Base-by-base conservation (phyloP, 1,284 basidiomycete species). In the Ceratobasidium sp. region DNA sequence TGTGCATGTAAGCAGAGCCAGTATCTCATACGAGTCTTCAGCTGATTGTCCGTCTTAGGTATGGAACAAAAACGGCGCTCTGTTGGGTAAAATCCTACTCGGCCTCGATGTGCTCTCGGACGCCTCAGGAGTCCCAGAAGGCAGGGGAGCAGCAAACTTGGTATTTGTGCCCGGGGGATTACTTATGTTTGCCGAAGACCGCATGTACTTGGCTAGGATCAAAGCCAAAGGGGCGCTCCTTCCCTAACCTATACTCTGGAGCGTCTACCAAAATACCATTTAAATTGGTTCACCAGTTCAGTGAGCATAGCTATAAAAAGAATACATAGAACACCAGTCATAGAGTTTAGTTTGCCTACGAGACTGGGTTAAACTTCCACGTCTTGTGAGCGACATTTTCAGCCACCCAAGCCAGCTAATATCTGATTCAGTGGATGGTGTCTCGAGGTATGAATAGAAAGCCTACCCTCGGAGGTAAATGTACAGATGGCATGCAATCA, bases 21-120 rank as follows among this genome's bases (percentile, higher is more conserved):
- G 3, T 42, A 22, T 55, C 22, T 53, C 70, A 22, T 64, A 68
- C n/a, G 45, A 15, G 22, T 47, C 7, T 6, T 12, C 8, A 47
- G 52, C 10, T 34, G 13, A 15, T 22, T 29, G n/a, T n/a, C n/a
- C n/a, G n/a, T n/a, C n/a, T 31, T 73, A 87, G 79, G 88, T 92
- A 2, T 92, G 86, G 84, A 85, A 86, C 75, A 74, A 83, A 0
- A 75, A 82, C 15, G 90, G 90, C 2, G 83, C 80, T 1, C 80
- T 93, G 1, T 79, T 93, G 8, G 91, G 91, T 45, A 93, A 92
- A 77, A 87, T 93, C 76, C 91, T 88, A 79, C 71, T 87, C 0
- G 86, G 86, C 17, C 31, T 67, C 22, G 64, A 67, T 20, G 29
- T 67, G 3, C 38, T 50, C 22, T 54, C 64, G 1, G 29, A 52